phyloP scores from a whole-genome alignment of 108 stramenopile genomes.

The Skeletonema menzelii region DNA sequence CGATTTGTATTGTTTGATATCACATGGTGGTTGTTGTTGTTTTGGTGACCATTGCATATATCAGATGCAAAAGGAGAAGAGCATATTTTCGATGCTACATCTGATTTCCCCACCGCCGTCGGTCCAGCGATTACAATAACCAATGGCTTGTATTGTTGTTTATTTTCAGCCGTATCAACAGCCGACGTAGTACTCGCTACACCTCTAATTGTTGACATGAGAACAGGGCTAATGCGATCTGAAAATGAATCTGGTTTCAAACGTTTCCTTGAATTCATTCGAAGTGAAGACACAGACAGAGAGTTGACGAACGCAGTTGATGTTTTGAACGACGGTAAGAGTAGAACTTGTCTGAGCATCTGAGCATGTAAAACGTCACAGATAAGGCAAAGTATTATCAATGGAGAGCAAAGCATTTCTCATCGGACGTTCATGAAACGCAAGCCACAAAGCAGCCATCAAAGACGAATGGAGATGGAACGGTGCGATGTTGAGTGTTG shows the following conservation, averaged over 20 bases:
- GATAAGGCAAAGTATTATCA: background rate
- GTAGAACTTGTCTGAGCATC: background rate
- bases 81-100: slow-evolving; percentile 84
- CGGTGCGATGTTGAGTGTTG: no score
- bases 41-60: slow-evolving; percentile 12
- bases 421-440: background rate
- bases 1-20: slow-evolving; percentile 3
- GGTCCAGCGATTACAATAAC: slow-evolving; percentile 90
- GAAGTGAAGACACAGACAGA: background rate
- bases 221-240: background rate
- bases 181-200: background rate
- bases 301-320: background rate
- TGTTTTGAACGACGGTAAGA: background rate
- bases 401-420: background rate
- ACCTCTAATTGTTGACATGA: background rate
- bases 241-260: background rate
- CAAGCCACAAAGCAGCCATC: no score
- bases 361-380: background rate
- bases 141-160: slow-evolving; percentile 25
- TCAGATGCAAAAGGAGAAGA: slow-evolving; percentile 27
- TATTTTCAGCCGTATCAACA: background rate
- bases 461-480: no score
- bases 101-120: slow-evolving; percentile 92
- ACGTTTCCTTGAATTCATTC: slow-evolving; percentile 1
- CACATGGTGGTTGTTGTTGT: slow-evolving; percentile 7